Percentiles rank a stretch among this genome's conserved stretches.
Conservation (phyloP, 2,329 filamentous ascomycete species). For the Microdochium trichocladiopsis region DNA sequence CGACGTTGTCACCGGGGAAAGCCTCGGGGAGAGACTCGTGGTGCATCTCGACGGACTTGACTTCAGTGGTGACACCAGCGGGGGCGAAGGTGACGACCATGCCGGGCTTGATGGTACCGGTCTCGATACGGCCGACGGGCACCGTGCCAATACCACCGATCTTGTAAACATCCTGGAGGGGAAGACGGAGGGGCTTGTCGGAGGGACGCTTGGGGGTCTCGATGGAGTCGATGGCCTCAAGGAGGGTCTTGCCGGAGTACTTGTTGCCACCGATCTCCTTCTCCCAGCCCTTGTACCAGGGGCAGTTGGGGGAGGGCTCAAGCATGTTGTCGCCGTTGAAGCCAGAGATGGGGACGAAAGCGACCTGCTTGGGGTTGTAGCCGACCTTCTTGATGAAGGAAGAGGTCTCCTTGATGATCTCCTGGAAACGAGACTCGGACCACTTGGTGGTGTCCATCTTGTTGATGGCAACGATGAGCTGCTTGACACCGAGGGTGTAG, state of each 20-base stretch:
- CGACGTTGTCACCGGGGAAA: constrained; percentile 99
- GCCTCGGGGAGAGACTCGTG: constrained; percentile 97
- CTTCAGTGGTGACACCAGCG: constrained; percentile 99
- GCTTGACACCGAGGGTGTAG: constrained; percentile 99
- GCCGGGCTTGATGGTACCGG: constrained; percentile 85
- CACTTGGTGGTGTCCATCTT: constrained; percentile 99
- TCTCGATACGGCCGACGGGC: constrained; percentile 99
- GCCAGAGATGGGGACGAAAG: constrained; percentile 99
- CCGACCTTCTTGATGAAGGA: constrained; percentile 99
- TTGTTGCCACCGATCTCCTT: constrained; percentile 95
- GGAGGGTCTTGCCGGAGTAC: constrained; percentile 89
- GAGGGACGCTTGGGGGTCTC: constrained; percentile 87
- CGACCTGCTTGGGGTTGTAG: constrained; percentile 98
- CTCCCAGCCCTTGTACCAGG: constrained; percentile 99
- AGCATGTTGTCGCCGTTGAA: constrained; percentile 99
- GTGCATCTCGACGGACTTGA: constrained; percentile 99
- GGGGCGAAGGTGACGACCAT: constrained; percentile 99
- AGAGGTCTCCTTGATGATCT: constrained; percentile 99
- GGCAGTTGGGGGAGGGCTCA: constrained; percentile 78
- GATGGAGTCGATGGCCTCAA: constrained; percentile 97
- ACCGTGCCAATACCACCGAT: constrained; percentile 99
- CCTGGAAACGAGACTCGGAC: constrained; percentile 91
- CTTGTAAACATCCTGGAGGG: constrained; percentile 99
- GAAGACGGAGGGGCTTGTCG: constrained; percentile 99
- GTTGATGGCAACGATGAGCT: constrained; percentile 99